A percentile compares a stretch with the other conserved stretches of the same genome.
Evolutionary conservation across 2,329 filamentous ascomycete genomes (phyloP).

Genomic region (Didymella glomerata): DNA sequence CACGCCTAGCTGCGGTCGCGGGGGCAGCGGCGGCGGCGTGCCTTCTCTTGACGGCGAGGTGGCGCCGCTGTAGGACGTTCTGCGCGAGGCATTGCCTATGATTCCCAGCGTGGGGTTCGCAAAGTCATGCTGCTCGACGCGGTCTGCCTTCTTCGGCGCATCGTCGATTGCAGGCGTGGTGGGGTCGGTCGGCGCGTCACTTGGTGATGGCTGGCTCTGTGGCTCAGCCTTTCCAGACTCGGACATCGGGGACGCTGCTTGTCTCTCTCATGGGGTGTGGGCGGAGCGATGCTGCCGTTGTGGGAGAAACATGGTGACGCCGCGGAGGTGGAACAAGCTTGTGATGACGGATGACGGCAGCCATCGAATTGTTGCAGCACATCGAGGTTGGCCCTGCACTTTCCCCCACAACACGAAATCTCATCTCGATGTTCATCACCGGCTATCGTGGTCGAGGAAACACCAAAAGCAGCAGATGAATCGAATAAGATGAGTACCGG

Average conservation of each 20-base stretch:
- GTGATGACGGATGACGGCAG: slow-evolving; percentile 8
- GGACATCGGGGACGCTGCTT: slow-evolving; percentile 35
- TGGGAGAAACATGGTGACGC: slow-evolving; percentile 7
- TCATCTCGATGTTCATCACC: slow-evolving; percentile 1
- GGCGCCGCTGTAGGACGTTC: slow-evolving; percentile 34
- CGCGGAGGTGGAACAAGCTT: slow-evolving; percentile 12
- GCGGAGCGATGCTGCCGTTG: slow-evolving; percentile 10
- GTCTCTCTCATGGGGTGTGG: slow-evolving; percentile 30
- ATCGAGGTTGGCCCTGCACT: not conserved
- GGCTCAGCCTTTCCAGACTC: slow-evolving; percentile 41
- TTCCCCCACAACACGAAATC: slow-evolving; percentile 12
- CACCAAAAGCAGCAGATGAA: not conserved
- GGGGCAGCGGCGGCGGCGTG: slow-evolving; percentile 64
- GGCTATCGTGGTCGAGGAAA: not conserved
- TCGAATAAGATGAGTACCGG: not conserved
- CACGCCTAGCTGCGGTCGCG: slow-evolving; percentile 57
- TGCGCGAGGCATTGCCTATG: slow-evolving; percentile 40
- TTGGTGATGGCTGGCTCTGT: slow-evolving; percentile 27
- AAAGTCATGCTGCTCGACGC: slow-evolving; percentile 43
- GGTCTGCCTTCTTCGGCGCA: slow-evolving; percentile 30
- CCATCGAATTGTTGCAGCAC: slow-evolving; percentile 10
- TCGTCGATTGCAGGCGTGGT: slow-evolving; percentile 49
- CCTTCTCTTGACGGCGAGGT: slow-evolving; percentile 53
- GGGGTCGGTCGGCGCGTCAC: slow-evolving; percentile 41
- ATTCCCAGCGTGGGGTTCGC: slow-evolving; percentile 46